Evolutionary conservation across 371 early-diverging fungal species (phyloP), one percentile per base, ranked within the genome.

Genomic region (Nosema muscidifuracis): DNA sequence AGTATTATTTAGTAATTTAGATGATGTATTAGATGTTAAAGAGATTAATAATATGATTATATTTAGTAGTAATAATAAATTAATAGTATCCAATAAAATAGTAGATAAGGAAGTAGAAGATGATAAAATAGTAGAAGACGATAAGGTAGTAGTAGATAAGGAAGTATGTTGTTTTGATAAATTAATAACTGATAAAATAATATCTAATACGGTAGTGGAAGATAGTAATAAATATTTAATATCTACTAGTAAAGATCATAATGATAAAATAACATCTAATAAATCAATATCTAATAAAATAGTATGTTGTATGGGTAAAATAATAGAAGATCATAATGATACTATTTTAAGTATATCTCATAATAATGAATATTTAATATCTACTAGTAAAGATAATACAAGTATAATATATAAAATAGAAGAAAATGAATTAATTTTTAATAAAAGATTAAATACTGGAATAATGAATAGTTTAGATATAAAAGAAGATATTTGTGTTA

Each of bases 401-500:
- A 1, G 15, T 6, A 12, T 7, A 13, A 2, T 55, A 28, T 55
- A 55, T 28, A 20, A 6, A 7, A 28, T 55, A 7, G 10, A 2
- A 7, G 7, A 38, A 15, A 13, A 15, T 12, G 56, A 55, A 2
- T 7, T 12, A 28, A 55, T 20, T 20, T 28, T 24, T 12, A 55
- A 20, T 12, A 55, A 30, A 30, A 30, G 24, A 24, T 28, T 28
- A 13, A 30, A 9, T 2, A 55, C 56, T 55, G 56, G 56, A 20
- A 28, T 28, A 28, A 55, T 55, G 24, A 28, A 28, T 28, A 55
- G 6, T 15, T 20, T 3, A 20, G 6, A 13, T 55, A 15, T 55
- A 24, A 28, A 6, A 24, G 56, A 28, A 10, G 24, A 55, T 3
- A 56, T 65, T 40, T 65, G 65, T 65, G 73, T 73, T 10, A 16